These are phyloP conservation scores for Cryomyces minteri DNA, from an alignment of 495 filamentous ascomycete genomes.

Conservation along the genomic window DNA sequence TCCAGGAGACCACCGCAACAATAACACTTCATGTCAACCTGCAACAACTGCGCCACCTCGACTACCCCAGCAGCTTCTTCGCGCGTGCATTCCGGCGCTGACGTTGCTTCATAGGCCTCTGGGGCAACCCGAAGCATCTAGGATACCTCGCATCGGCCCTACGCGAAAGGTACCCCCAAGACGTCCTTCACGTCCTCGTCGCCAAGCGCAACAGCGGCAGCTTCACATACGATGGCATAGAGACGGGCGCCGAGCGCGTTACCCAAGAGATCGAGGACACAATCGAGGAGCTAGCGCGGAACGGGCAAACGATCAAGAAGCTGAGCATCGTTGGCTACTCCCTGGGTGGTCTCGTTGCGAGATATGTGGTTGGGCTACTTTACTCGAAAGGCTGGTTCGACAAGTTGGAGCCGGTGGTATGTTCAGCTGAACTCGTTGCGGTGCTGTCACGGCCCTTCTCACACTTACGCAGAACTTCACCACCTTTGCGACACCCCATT, in stretches of 20 bases:
- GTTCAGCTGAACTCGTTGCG: slow-evolving; percentile 2
- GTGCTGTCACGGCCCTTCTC: not conserved
- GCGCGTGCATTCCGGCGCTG: not conserved
- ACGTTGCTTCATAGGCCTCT: slow-evolving; percentile 36
- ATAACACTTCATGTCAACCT: too few species aligned
- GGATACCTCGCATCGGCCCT: slow-evolving; percentile 49
- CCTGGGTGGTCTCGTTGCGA: slow-evolving; percentile 67
- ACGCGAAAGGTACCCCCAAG: slow-evolving; percentile 40
- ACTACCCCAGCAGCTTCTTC: slow-evolving; percentile 11
- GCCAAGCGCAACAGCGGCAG: slow-evolving; percentile 63
- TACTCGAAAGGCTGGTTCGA: slow-evolving; percentile 65
- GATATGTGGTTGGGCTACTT: slow-evolving; percentile 76
- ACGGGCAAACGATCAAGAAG: slow-evolving; percentile 57
- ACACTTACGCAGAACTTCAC: slow-evolving; percentile 51
- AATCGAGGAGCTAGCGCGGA: slow-evolving; percentile 38
- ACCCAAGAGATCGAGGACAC: slow-evolving; percentile 75
- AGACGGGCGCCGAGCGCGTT: slow-evolving; percentile 75
- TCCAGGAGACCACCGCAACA: too few species aligned
- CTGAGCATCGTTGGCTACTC: slow-evolving; percentile 82
- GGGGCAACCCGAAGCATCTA: slow-evolving; percentile 84
- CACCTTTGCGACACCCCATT: slow-evolving; percentile 79
- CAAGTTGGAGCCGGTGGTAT: slow-evolving; percentile 54
- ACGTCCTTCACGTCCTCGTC: slow-evolving; percentile 51
- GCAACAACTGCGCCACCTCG: too few species aligned
- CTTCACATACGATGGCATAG: slow-evolving; percentile 90